Evolutionary conservation across 2,329 filamentous ascomycete species (phyloP).

Genomic region (Tolypocladium cylindrosporum): DNA sequence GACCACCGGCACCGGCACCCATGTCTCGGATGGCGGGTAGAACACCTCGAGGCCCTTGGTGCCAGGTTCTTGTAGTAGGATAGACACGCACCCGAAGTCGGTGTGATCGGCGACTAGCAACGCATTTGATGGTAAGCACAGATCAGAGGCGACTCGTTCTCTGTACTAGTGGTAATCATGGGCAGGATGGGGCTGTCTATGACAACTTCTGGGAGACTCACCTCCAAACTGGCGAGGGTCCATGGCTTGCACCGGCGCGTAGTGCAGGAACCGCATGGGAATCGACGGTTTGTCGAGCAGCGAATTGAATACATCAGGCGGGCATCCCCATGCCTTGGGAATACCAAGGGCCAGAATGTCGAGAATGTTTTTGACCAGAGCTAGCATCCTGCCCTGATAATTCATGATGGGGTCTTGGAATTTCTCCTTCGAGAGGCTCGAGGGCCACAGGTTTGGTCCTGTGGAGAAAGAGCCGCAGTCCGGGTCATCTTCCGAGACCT

Average conservation of each 20-base stretch:
- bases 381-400: background rate
- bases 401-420: background rate
- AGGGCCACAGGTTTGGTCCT: slow-evolving; percentile 2
- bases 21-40: slow-evolving; percentile 14
- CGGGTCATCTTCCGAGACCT: background rate
- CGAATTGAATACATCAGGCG: background rate
- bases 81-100: slow-evolving; percentile 17
- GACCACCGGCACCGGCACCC: slow-evolving; percentile 18
- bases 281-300: slow-evolving; percentile 1
- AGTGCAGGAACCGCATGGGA: slow-evolving; percentile 14
- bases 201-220: background rate
- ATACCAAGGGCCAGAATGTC: background rate
- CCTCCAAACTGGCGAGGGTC: slow-evolving; percentile 14
- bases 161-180: too few species aligned
- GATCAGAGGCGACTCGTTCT: background rate
- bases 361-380: background rate
- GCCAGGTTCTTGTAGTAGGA: slow-evolving; percentile 17
- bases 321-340: background rate
- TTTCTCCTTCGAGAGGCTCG: background rate
- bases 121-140: background rate
- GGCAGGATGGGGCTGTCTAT: too few species aligned
- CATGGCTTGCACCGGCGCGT: slow-evolving; percentile 11
- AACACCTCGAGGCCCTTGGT: slow-evolving; percentile 17
- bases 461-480: slow-evolving; percentile 1
- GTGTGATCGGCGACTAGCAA: slow-evolving; percentile 17